Conservation (phyloP, 108 stramenopile species). For the Pseudonitzschia multiseries region DNA sequence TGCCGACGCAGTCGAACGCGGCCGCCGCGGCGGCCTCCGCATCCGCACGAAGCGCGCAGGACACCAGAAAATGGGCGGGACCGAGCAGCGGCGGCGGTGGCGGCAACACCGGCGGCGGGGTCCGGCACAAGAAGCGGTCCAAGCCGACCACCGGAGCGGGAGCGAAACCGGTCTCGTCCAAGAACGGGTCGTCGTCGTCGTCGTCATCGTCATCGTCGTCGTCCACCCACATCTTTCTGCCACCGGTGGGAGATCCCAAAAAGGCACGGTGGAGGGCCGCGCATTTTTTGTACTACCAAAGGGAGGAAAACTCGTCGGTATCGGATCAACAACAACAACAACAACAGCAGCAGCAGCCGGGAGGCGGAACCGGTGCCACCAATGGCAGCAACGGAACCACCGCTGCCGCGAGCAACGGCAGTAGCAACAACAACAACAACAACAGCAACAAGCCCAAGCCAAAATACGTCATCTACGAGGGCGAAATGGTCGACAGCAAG, state of each 20-base stretch:
- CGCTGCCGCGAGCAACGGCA: background rate
- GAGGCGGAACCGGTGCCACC: background rate
- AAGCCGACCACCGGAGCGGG: background rate
- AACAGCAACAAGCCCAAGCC: conserved; percentile 10
- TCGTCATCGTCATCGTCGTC: no score
- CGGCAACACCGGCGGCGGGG: background rate
- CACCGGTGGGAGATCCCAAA: conserved; percentile 64
- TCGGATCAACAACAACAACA: conserved; percentile 6
- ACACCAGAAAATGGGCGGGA: background rate
- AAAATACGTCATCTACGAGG: conserved; percentile 83
- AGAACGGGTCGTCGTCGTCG: no score
- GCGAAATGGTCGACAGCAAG: conserved; percentile 69
- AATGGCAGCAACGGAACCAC: background rate
- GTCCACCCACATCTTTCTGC: conserved; percentile 39
- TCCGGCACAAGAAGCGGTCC: background rate
- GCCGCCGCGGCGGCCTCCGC: background rate
- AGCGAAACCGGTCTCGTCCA: background rate
- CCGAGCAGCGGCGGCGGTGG: background rate
- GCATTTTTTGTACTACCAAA: conserved; percentile 81
- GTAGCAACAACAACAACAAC: background rate
- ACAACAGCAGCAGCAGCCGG: conserved; percentile 9
- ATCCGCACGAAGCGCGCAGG: background rate
- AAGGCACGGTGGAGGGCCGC: conserved; percentile 80
- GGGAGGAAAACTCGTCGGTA: conserved; percentile 24
- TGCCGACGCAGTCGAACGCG: conserved; percentile 3